Conservation (phyloP, 345 rosid genomes). For the Sisymbrium irio region DNA sequence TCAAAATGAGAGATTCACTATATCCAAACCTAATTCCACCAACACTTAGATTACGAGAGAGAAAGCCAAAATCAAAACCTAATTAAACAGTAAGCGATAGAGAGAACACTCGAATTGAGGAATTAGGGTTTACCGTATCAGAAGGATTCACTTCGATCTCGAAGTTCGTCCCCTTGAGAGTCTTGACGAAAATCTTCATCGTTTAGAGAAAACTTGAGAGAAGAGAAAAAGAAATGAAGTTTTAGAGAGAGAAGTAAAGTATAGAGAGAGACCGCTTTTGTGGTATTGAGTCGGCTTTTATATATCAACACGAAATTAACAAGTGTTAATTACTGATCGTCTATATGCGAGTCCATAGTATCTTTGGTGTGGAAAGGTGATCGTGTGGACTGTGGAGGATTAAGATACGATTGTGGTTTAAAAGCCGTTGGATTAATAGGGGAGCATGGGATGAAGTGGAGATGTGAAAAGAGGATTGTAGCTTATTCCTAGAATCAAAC, state of each 20-base stretch:
- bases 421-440: slow-evolving; percentile 2
- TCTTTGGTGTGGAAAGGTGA: not conserved
- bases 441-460: not conserved
- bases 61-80: slow-evolving; percentile 20
- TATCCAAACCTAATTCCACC: not conserved
- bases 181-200: slow-evolving; percentile 77
- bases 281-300: slow-evolving; percentile 18
- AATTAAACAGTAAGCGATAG: not conserved
- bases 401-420: not conserved
- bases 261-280: slow-evolving; percentile 28
- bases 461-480: not conserved
- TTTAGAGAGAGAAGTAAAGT: slow-evolving; percentile 34
- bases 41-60: too few relatives aligned
- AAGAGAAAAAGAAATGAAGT: slow-evolving; percentile 19
- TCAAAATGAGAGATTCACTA: slow-evolving; percentile 19
- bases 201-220: slow-evolving; percentile 21
- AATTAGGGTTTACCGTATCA: slow-evolving; percentile 42
- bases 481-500: not conserved
- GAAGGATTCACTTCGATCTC: slow-evolving; percentile 65
- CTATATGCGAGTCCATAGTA: not conserved
- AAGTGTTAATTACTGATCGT: not conserved
- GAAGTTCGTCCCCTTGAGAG: slow-evolving; percentile 70
- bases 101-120: not conserved
- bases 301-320: slow-evolving; percentile 18
- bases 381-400: not conserved